These are phyloP conservation scores for Colletotrichum lindemuthianum DNA, from an alignment of 2,329 filamentous ascomycete species.

Conservation along the genomic window DNA sequence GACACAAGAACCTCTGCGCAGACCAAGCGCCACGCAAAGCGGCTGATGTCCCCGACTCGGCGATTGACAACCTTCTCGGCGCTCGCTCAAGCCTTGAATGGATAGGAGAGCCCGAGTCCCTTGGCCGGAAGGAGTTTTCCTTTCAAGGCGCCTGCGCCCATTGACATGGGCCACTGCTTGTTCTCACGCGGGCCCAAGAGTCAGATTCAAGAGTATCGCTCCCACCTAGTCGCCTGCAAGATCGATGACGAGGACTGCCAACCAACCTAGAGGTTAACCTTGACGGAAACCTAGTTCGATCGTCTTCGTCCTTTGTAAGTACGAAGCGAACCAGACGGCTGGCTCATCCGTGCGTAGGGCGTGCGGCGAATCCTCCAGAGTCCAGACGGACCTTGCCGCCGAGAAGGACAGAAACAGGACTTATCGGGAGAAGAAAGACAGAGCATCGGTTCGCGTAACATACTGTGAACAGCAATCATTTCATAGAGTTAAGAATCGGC, in stretches of 20 bases:
- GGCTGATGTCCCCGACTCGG: too few relatives aligned
- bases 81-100: too few relatives aligned
- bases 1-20: too few relatives aligned
- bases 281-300: neutral
- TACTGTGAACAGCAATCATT: neutral
- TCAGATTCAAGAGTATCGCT: neutral
- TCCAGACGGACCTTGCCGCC: slow-evolving; percentile 12
- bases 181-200: neutral
- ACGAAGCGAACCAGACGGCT: slow-evolving; percentile 4
- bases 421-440: neutral
- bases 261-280: slow-evolving; percentile 13
- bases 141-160: too few relatives aligned
- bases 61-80: too few relatives aligned
- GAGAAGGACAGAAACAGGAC: neutral
- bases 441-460: slow-evolving; percentile 18
- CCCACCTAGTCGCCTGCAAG: neutral
- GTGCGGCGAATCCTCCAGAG: slow-evolving; percentile 7
- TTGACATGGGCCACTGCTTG: too few relatives aligned
- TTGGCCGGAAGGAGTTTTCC: too few relatives aligned
- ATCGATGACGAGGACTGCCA: slow-evolving; percentile 27
- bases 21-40: too few relatives aligned
- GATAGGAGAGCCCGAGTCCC: too few relatives aligned
- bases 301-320: neutral
- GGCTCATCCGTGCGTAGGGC: slow-evolving; percentile 1
- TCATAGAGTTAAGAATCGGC: neutral